Conservation (phyloP, 2,329 filamentous ascomycete genomes). For the Tolypocladium endophyticum region DNA sequence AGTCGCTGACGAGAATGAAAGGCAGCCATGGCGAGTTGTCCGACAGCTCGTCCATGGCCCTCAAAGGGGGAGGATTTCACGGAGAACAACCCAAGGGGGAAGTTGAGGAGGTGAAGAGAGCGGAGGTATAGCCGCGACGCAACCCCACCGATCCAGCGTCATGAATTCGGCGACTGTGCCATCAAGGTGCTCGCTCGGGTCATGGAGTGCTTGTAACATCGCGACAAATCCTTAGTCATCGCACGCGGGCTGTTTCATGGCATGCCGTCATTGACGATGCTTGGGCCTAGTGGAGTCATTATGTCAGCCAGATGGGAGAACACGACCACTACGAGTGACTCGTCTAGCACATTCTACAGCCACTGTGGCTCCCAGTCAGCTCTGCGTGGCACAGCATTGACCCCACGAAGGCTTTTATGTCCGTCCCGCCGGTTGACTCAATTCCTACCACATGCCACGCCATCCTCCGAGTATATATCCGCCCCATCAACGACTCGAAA, state of each 20-base stretch:
- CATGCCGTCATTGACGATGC: not conserved
- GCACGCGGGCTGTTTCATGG: too few relatives aligned
- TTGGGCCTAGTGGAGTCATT: not conserved
- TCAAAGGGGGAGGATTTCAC: not conserved
- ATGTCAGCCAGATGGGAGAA: not conserved
- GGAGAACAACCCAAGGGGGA: not conserved
- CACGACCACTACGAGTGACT: not conserved
- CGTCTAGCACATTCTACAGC: slow-evolving; percentile 7
- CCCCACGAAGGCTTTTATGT: slow-evolving; percentile 13
- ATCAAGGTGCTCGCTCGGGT: slow-evolving; percentile 17
- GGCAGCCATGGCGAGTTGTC: slow-evolving; percentile 12
- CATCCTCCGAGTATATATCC: slow-evolving; percentile 18
- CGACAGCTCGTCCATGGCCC: slow-evolving; percentile 16
- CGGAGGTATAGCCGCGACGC: not conserved
- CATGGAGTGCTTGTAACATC: not conserved
- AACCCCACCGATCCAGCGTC: not conserved
- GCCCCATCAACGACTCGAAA: not conserved
- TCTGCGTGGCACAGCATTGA: not conserved
- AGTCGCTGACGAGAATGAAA: slow-evolving; percentile 10
- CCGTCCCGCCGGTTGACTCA: slow-evolving; percentile 27
- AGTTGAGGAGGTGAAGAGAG: slow-evolving; percentile 2
- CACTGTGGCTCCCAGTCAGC: not conserved
- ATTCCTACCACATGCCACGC: slow-evolving; percentile 17
- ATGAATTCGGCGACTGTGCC: slow-evolving; percentile 5
- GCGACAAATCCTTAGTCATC: not conserved